Evolutionary conservation across 768 basidiomycete genomes (phyloP), one percentile per base, ranked within the genome.

Genomic region (Tylopilus vinaceipallidus): DNA sequence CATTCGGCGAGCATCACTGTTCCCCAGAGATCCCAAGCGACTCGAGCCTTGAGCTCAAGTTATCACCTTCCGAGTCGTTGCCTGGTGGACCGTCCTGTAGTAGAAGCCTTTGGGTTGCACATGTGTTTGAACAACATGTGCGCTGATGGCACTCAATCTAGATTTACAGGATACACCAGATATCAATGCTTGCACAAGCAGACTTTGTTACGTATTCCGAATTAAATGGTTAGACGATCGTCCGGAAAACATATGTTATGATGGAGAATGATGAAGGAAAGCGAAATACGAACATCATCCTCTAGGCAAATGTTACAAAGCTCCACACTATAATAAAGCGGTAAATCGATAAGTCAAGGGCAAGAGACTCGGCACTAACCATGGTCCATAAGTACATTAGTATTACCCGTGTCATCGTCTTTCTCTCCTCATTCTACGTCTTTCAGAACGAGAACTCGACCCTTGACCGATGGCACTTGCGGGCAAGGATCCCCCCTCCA

Each of bases 11-110:
- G 94, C 92, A 22, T 89, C 89, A 22, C 65, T 98, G 64, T 98
- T 98, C 84, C 97, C 97, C 13, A 81, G 97, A 62, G 97, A 98
- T 73, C 97, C 97, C 49, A 95, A 93, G 75, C 79, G 95, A 49
- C 75, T 98, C 57, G 89, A 91, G 58, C 95, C 95, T 36, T 98
- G 70, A 73, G 10, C n/a, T 14, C 14, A 3, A 2, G 16, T 17
- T 4, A 26, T 35, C 12, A 17, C 16, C 32, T 2, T 10, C 3
- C 23, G 22, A 38, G n/a, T 24, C 4, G 14, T 27, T 16, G 39
- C 20, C 24, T 41, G 13, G 13, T 14, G 36, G 22, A 42, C 32
- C 33, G 46, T 26, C 32, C n/a, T 16, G 16, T 8, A 20, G 17
- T 30, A 13, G 30, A 46, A 42, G 36, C 42, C 12, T 6, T 32